A percentile compares a stretch with the other conserved stretches of the same genome.
phyloP scores from a whole-genome alignment of 192 early-diverging fungal genomes.

The Podila horticola region DNA sequence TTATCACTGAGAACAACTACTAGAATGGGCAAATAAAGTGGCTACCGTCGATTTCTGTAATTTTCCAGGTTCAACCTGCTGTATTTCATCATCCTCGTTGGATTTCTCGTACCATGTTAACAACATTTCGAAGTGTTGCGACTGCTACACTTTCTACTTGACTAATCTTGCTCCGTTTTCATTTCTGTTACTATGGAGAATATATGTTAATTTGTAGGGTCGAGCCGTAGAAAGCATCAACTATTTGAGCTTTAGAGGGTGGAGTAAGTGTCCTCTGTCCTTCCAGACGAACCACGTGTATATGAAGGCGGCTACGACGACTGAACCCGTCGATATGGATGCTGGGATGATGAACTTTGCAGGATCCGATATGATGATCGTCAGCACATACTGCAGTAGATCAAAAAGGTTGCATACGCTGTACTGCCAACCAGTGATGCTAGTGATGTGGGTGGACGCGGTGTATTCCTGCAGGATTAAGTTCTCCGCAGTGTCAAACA shows the following conservation, averaged over 20 bases:
- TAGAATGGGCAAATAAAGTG: too few species aligned
- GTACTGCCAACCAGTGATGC: constrained; percentile 38
- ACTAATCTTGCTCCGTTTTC: neutral
- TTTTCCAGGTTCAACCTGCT: too few species aligned
- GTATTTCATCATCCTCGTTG: too few species aligned
- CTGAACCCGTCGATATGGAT: constrained; percentile 20
- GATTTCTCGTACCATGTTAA: too few species aligned
- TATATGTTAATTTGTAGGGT: neutral
- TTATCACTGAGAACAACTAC: too few species aligned
- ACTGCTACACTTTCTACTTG: too few species aligned
- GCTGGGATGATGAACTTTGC: constrained; percentile 33
- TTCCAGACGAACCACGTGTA: constrained; percentile 33
- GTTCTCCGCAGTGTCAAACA: constrained; percentile 39
- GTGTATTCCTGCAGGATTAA: constrained; percentile 39
- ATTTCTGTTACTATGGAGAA: neutral
- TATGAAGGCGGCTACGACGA: constrained; percentile 19
- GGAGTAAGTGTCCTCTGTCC: constrained; percentile 36
- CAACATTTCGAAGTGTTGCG: too few species aligned
- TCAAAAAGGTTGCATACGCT: constrained; percentile 44
- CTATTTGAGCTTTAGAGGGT: constrained; percentile 21
- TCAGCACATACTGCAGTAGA: constrained; percentile 23
- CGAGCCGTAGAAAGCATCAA: neutral
- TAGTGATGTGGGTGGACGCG: constrained; percentile 8
- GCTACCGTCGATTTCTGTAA: too few species aligned
- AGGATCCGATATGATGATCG: constrained; percentile 30